Base-by-base conservation (phyloP, 495 filamentous ascomycete genomes). In the Lasiosphaeria miniovina region DNA sequence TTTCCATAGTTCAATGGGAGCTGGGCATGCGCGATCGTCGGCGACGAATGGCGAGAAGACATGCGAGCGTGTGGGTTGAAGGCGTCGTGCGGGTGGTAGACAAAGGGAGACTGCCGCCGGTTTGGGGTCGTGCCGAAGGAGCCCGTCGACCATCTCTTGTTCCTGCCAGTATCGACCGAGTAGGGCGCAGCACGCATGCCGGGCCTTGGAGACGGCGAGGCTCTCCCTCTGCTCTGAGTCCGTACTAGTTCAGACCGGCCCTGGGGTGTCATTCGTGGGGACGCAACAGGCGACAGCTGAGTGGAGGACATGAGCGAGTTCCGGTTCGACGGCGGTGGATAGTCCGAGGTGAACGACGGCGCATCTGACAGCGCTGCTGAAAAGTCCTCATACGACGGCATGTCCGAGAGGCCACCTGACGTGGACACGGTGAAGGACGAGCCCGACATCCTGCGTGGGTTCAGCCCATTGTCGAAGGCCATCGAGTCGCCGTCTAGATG, bases 81-180 rank as follows among this genome's bases (percentile, higher is more conserved):
- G 48, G 74, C 64, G 55, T 86, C 78, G 59, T 82, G 74, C 34
- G 78, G 75, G 41, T 77, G 75, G 66, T 80, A 80, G 43, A 83
- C 68, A 57, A 84, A 84, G 45, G 84, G 82, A 5, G 83, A 80
- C 31, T 79, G 79, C 14, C 81, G 73, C 48, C 83, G 73, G 60
- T 75, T 80, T 14, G 75, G 72, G 31, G 77, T 67, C 3, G 81
- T 77, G n/a, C 73, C 80, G 66, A 80, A 87, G 15, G 82, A 88
- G 24, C 84, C 87, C 11, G 86, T 88, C 31, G 86, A 89, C 87
- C 87, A 90, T 60, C 87, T 75, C 75, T 89, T 89, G 66, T 80
- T 86, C 57, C 85, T 77, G 45, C 77, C 76, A 43, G 74, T 75
- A 36, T 86, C 85, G 56, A 86, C 77, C 24, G 72, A 81, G 65